Evolutionary conservation across 371 early-diverging fungal genomes (phyloP), one percentile per base, ranked within the genome.

Genomic region (Mortierella polycephala): DNA sequence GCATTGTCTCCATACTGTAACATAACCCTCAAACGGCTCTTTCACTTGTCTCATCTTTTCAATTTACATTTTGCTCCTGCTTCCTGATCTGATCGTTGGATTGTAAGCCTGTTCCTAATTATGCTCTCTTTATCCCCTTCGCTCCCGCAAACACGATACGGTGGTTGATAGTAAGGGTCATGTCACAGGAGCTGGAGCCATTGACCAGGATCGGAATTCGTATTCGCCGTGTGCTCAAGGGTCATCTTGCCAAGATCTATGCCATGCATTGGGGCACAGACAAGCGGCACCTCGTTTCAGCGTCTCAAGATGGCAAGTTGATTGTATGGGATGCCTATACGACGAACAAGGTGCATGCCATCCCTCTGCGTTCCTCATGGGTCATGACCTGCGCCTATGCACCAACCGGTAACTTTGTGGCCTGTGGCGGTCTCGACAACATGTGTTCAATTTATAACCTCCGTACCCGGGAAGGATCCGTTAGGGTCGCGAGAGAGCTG

Each of bases 311-410:
- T 82, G 99, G 99, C 67, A 99, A 98, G 83, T 86, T 99, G 59
- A 96, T 99, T 51, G 98, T 99, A 20, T 99, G 99, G 99, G 98
- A 99, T 79, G 96, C 98, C 12, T 96, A 93, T 77, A 92, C 96
- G 44, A 96, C 98, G 62, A 98, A 99, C 89, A 99, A 99, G 85
- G 89, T 97, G 47, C 94, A 96, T 77, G 98, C 98, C 41, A 98
- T 99, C 79, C 98, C 99, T 14, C 84, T 99, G 59, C 92, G 96
- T 30, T 98, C 98, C 0, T 96, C 98, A 9, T 99, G 99, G 99
- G 99, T 99, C 62, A 99, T 99, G 99, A 98, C 99, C 41, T 97
- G 97, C 76, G 98, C 99, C 0, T 99, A 97, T 79, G 94, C 98
- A 18, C 99, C 98, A 5, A 95, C 96, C 16, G 97, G 99, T 14